Evolutionary conservation across 1,284 basidiomycete species (phyloP), one percentile per base, ranked within the genome.

Genomic region (Trichosporon coremiiforme): DNA sequence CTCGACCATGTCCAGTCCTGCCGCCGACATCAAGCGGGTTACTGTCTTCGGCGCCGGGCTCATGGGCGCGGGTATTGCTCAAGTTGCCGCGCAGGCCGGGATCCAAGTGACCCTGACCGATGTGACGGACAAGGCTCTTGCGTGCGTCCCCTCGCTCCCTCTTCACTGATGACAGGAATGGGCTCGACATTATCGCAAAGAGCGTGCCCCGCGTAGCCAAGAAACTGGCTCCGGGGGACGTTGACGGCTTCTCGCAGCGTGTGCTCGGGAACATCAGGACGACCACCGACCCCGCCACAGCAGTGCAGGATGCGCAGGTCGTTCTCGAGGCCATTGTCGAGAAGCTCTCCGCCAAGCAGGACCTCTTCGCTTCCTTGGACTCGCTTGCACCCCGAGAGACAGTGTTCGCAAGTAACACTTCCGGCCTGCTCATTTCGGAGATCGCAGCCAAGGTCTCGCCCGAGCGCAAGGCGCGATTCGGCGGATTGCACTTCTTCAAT

Each of bases 251-350:
- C 70, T 77, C 76, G 65, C 76, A 80, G 64, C 73, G 76, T 17
- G 80, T 86, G 13, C 78, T 87, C 64, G 77, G 78, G 68, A 85
- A 84, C 70, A 85, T 88, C 73, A 77, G 78, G 62, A 81, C 85
- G 0, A 86, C 85, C 1, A 87, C 86, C 2, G 85, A 87, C 70
- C 82, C 85, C 7, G 78, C 72, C 8, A 79, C 83, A 62, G 86
- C 86, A 0, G 86, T 86, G 36, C 74, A 83, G 50, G 71, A 83
- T 1, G 82, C 86, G 4, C 87, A 88, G 75, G 78, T 88, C 47
- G 86, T 88, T 63, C 83, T 88, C 62, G 87, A 88, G 77, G 87
- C 87, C 1, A 87, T 88, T 69, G 86, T 88, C 69, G 87, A 88
- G 75, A 85, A 85, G 72, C 77, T 88, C 60, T 82, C 85, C 71